Evolutionary conservation across 2,329 filamentous ascomycete species (phyloP).

Genomic region (Daldinia eschscholtzii): DNA sequence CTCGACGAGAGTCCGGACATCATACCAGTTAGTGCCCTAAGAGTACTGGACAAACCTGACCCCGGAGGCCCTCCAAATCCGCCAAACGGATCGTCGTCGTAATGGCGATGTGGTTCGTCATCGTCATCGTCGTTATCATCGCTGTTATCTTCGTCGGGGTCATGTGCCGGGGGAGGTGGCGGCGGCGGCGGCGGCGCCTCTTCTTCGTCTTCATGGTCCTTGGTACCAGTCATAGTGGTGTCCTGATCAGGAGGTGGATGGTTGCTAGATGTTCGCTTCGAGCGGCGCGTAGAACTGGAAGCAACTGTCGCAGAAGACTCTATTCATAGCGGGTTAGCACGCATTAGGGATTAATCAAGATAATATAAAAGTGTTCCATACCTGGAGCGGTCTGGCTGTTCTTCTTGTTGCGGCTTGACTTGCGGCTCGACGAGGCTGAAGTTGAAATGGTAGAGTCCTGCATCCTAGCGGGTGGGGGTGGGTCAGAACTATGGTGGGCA

Average conservation of each 20-base stretch:
- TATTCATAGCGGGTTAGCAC: conserved; percentile 28
- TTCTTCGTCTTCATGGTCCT: conserved; percentile 63
- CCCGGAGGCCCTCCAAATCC: conserved; percentile 76
- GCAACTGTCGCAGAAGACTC: conserved; percentile 50
- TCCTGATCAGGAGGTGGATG: conserved; percentile 69
- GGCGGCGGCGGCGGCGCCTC: conserved; percentile 57
- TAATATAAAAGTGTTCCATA: conserved; percentile 45
- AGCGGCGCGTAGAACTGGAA: conserved; percentile 58
- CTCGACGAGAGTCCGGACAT: conserved; percentile 87
- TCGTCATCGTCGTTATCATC: conserved; percentile 67
- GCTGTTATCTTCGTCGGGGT: conserved; percentile 57
- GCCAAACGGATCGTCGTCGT: conserved; percentile 74
- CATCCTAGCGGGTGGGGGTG: conserved; percentile 74
- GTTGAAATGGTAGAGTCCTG: conserved; percentile 65
- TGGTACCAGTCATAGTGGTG: conserved; percentile 77
- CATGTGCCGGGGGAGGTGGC: conserved; percentile 58
- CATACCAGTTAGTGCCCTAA: conserved; percentile 90
- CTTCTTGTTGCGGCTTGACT: conserved; percentile 80
- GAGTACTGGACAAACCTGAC: conserved; percentile 79
- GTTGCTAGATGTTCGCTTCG: conserved; percentile 65
- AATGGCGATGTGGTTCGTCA: conserved; percentile 67
- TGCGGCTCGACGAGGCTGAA: conserved; percentile 76
- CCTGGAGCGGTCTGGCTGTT: conserved; percentile 61
- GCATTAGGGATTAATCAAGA: background rate
- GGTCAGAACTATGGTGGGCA: conserved; percentile 62